Evolutionary conservation across 2,329 filamentous ascomycete species (phyloP), one percentile per base, ranked within the genome.

Genomic region (Karstenula rhodostoma): DNA sequence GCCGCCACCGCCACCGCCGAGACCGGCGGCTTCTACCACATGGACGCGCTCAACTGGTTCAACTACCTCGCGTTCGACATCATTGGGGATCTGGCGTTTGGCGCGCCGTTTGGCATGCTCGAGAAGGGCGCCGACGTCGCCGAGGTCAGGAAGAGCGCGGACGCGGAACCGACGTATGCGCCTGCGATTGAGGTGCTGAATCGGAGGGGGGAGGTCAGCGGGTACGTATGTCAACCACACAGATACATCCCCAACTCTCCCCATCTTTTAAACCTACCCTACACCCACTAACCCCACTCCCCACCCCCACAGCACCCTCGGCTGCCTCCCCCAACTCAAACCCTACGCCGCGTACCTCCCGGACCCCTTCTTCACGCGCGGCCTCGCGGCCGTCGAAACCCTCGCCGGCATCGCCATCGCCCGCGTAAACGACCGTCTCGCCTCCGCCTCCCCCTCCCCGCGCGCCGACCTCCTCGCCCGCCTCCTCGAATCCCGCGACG

Each of bases 351-450:
- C 87, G 69, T 94, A 89, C 77, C 79, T 96, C 10, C 92, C 93
- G 0, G 92, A 96, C 71, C 85, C 89, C 1, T 96, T 96, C 82
- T 96, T 95, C 82, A 85, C 80, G 67, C 67, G 91, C 63, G 93
- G 93, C 12, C 79, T 94, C 32, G 79, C 86, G 43, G 92, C 92
- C 0, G 90, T 97, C 0, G 80, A 93, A 72, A 89, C 92, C 70
- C 85, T 97, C 2, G 92, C 93, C 0, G 93, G 93, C 43, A 97
- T 97, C 66, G 94, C 93, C 32, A 90, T 94, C 57, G 92, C 93
- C 0, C 86, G 92, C 5, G 94, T 97, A 52, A 89, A 89, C 65
- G 83, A 87, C 19, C 87, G 93, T 17, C 82, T 96, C 32, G 73
- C 75, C 49, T 84, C 86, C 23, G 84, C 87, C 37, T n/a, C n/a